These are phyloP conservation scores for Heliamphora exappendiculata DNA, from an alignment of 148 eudicot species.

Conservation along the genomic window DNA sequence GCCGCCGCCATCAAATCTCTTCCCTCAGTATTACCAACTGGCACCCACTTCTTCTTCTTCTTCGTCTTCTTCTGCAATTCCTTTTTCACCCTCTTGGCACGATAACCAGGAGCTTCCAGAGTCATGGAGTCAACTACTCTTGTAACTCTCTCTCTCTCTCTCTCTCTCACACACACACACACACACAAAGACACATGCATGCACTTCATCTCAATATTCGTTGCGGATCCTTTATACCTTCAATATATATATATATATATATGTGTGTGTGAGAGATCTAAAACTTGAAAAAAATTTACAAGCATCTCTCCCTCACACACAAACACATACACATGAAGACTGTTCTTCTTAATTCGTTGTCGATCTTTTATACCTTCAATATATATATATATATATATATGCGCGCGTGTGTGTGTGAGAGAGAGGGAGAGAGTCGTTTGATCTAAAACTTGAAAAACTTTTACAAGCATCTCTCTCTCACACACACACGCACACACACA, in stretches of 20 bases:
- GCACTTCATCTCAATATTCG: no score
- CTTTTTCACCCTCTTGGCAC: slow-evolving; percentile 34
- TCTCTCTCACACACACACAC: slow-evolving; percentile 15
- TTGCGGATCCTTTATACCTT: not conserved
- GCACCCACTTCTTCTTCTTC: slow-evolving; percentile 21
- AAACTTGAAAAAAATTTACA: not conserved
- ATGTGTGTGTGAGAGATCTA: no score
- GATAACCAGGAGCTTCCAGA: slow-evolving; percentile 47
- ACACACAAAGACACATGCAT: not conserved
- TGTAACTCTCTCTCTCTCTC: slow-evolving; percentile 41
- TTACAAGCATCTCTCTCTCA: not conserved
- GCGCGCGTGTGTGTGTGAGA: no score
- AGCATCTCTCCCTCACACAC: not conserved
- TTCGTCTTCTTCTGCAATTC: slow-evolving; percentile 24
- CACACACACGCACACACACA: not conserved
- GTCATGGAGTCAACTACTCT: slow-evolving; percentile 68
- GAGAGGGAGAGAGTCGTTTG: no score
- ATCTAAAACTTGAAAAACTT: not conserved
- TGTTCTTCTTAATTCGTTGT: no score
- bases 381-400: no score
- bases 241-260: not conserved
- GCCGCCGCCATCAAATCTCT: slow-evolving; percentile 18
- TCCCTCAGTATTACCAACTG: slow-evolving; percentile 10
- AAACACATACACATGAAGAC: not conserved
- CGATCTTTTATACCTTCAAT: not conserved